Conservation (phyloP, 371 early-diverging fungal species). For the Syncephalis plumigaleata region DNA sequence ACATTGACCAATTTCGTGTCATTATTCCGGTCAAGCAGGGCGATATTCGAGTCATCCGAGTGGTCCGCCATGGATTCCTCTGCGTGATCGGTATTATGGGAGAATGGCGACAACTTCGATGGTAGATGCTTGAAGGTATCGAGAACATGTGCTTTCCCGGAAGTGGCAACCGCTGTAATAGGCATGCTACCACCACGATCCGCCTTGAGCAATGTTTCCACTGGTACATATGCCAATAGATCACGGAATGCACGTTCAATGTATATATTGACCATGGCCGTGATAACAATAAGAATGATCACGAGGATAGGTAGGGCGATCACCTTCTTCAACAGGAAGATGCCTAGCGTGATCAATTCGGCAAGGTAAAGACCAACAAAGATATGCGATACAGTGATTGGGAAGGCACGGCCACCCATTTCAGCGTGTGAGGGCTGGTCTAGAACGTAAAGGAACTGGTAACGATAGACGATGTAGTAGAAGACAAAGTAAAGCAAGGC, state of each 20-base stretch:
- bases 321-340: conserved; percentile 31
- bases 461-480: conserved; percentile 54
- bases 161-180: too few relatives aligned
- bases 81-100: too few relatives aligned
- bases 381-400: conserved; percentile 41
- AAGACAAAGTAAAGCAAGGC: conserved; percentile 54
- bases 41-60: too few relatives aligned
- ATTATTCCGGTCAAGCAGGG: too few relatives aligned
- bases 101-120: too few relatives aligned
- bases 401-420: conserved; percentile 52
- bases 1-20: too few relatives aligned
- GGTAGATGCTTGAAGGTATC: too few relatives aligned
- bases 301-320: conserved; percentile 8
- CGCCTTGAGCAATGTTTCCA: too few relatives aligned
- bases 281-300: conserved; percentile 7
- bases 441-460: conserved; percentile 65
- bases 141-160: too few relatives aligned
- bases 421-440: conserved; percentile 25
- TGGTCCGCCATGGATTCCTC: too few relatives aligned
- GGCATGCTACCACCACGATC: too few relatives aligned
- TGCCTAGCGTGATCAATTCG: conserved; percentile 44
- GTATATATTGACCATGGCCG: conserved; percentile 3
- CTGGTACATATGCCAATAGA: too few relatives aligned
- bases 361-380: conserved; percentile 48
- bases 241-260: background rate